Base-by-base conservation (phyloP, 805 yeast genomes). In the Candida methanosorbosa region DNA sequence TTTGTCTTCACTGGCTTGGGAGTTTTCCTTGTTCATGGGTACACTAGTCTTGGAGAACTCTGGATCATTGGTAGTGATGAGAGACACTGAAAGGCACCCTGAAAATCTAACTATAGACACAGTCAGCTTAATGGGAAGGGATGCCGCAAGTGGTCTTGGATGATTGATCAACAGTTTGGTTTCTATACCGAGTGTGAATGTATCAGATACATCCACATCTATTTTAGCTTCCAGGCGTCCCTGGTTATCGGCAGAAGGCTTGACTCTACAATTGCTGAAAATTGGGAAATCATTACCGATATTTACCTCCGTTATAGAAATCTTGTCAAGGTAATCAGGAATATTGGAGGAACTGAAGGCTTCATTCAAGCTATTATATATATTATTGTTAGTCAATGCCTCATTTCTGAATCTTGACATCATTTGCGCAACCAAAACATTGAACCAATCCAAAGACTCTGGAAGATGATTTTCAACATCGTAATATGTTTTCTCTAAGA, bases 391-490 rank as follows among this genome's bases (percentile, higher is more conserved):
- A 28, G 72, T 66, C 37, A 85, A 60, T 0, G 97, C 97, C 52
- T 92, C 97, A n/a, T 78, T 71, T 38, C 98, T 71, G 41, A 87
- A 70, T 43, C 88, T 95, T 22, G 84, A 75, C 18, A 92, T 77
- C 7, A 87, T 78, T 54, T 92, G 97, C 0, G 97, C 98, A 15
- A 92, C 71, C 25, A 92, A 64, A 1, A 92, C 97, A 44, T 90
- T 92, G 56, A 92, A 86, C 98, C 98, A 92, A 55, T 92, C 98
- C 40, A 92, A 61, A 0, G 96, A 81, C 61, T 92, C 98, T 0
- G 97, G 73, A 14, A 78, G 68, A 54, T 92, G 98, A 18, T 76
- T 78, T 30, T 78, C 77, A 2, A 92, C 97, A 50, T 92, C 83
- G 57, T 92, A 92, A 52, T 86, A 86, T 0, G 97, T 87, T 48